Evolutionary conservation across 164 flowering plant species (phyloP).

Genomic region (Vitis cinerea): DNA sequence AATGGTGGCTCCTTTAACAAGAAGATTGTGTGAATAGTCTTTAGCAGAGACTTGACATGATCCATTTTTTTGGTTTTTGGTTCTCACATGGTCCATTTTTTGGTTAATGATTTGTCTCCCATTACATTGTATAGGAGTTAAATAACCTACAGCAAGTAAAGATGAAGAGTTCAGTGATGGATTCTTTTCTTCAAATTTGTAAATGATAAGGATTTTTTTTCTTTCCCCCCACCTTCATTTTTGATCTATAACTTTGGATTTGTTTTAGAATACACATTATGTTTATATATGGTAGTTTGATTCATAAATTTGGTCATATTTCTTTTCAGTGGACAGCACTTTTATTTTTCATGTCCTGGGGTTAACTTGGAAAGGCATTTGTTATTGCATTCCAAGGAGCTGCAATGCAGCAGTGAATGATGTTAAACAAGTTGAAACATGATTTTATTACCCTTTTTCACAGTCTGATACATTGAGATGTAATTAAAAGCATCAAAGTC

Average conservation of each 20-base stretch:
- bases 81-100: background rate
- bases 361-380: no score
- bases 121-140: constrained; percentile 15
- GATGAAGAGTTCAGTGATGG: background rate
- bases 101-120: background rate
- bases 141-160: constrained; percentile 9
- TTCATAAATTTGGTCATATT: no score
- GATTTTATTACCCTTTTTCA: no score
- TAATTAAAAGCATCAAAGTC: no score
- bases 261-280: background rate
- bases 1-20: background rate
- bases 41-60: constrained; percentile 3
- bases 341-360: no score
- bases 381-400: no score
- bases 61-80: constrained; percentile 1
- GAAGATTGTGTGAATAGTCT: constrained; percentile 11
- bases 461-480: no score
- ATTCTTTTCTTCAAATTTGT: constrained; percentile 15
- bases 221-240: background rate
- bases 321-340: no score
- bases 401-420: no score
- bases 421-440: no score
- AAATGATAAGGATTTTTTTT: constrained; percentile 12
- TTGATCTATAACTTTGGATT: background rate
- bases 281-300: no score